These are phyloP conservation scores for Diaporthe vaccinii DNA, from an alignment of 2,329 filamentous ascomycete genomes.

Conservation along the genomic window DNA sequence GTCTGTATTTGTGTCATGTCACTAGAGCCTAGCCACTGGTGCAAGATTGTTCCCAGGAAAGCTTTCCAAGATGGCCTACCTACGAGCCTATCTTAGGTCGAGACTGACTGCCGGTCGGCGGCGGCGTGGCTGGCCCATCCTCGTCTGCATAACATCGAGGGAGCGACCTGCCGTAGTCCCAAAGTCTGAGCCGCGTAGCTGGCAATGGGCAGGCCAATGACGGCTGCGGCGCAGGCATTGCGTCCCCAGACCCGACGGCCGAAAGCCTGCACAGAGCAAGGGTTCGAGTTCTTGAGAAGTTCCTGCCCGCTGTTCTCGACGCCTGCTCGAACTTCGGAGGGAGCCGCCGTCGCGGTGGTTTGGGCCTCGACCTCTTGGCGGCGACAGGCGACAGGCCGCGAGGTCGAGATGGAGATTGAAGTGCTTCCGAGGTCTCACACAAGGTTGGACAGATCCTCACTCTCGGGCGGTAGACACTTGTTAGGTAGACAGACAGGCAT, in stretches of 20 bases:
- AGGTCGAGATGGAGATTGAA: slow-evolving; percentile 13
- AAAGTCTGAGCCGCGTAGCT: slow-evolving; percentile 32
- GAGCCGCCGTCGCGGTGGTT: neutral
- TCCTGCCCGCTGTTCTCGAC: too few species aligned
- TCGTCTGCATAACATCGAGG: slow-evolving; percentile 27
- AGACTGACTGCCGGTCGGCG: slow-evolving; percentile 11
- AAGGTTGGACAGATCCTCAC: slow-evolving; percentile 11
- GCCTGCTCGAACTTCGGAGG: slow-evolving; percentile 13
- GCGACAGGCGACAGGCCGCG: neutral
- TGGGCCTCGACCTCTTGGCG: slow-evolving; percentile 20
- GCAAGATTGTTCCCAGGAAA: neutral
- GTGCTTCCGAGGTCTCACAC: slow-evolving; percentile 23
- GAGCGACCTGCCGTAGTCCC: slow-evolving; percentile 23
- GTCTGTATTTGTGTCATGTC: slow-evolving; percentile 4
- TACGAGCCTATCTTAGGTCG: neutral
- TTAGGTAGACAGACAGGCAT: neutral
- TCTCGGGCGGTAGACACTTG: neutral
- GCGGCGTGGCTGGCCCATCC: slow-evolving; percentile 8
- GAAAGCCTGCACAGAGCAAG: slow-evolving; percentile 24
- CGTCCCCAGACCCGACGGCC: neutral
- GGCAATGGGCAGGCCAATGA: slow-evolving; percentile 20
- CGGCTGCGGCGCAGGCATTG: slow-evolving; percentile 22
- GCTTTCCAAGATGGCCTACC: slow-evolving; percentile 7
- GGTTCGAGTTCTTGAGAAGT: slow-evolving; percentile 2
- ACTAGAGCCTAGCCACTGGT: neutral